These are phyloP conservation scores for Yamadazyma trypodendri DNA, from an alignment of 1,139 yeast genomes.

Conservation along the genomic window DNA sequence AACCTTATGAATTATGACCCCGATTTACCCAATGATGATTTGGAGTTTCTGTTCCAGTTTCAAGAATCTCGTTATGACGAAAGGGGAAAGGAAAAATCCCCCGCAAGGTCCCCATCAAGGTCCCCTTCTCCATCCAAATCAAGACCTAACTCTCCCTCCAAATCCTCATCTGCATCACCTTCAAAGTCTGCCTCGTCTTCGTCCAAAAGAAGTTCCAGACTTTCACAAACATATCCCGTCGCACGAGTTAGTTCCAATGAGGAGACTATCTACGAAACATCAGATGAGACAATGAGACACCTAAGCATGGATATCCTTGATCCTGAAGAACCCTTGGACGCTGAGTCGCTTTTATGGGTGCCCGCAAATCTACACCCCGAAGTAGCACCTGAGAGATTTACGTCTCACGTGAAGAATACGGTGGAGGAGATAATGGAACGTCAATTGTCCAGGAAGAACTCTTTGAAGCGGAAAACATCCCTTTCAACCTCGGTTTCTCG, in stretches of 20 bases:
- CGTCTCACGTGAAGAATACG: conserved; percentile 75
- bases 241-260: conserved; percentile 1
- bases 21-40: conserved; percentile 49
- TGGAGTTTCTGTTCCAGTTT: conserved; percentile 29
- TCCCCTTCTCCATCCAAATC: conserved; percentile 11
- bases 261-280: neutral
- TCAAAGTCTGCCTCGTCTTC: neutral
- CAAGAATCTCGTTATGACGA: conserved; percentile 21
- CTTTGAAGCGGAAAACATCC: conserved; percentile 33
- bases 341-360: conserved; percentile 69
- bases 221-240: conserved; percentile 1
- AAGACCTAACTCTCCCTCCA: conserved; percentile 2
- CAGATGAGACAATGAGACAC: neutral
- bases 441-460: conserved; percentile 26
- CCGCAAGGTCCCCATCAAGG: conserved; percentile 4
- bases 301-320: neutral
- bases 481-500: conserved; percentile 23
- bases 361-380: conserved; percentile 95
- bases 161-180: conserved; percentile 1
- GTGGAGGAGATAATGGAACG: conserved; percentile 69
- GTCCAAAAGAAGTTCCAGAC: conserved; percentile 1
- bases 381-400: conserved; percentile 88
- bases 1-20: conserved; percentile 55
- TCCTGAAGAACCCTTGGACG: conserved; percentile 24
- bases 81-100: conserved; percentile 3